Evolutionary conservation across 2,329 filamentous ascomycete species (phyloP).

Genomic region (Nectriaceae sp.): DNA sequence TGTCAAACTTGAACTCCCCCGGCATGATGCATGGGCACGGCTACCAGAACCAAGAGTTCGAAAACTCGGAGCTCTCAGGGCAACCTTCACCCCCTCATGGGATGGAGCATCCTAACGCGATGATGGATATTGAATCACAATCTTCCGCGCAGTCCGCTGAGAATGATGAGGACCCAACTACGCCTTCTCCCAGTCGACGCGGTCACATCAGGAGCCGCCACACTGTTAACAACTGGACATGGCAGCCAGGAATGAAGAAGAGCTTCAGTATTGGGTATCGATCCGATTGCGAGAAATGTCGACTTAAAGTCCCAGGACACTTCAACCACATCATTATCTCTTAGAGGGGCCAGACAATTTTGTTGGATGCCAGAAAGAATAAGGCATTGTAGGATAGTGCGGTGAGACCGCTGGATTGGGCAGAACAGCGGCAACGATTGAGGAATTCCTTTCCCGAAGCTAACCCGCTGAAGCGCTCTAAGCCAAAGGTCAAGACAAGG

Average conservation of each 20-base stretch:
- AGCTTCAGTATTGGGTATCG: conserved; percentile 78
- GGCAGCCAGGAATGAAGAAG: conserved; percentile 65
- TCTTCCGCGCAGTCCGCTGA: conserved; percentile 26
- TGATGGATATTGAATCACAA: conserved; percentile 38
- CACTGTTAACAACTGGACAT: conserved; percentile 62
- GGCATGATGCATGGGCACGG: conserved; percentile 36
- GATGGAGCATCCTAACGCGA: conserved; percentile 42
- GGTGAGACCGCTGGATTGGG: conserved; percentile 28
- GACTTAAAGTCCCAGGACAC: conserved; percentile 72
- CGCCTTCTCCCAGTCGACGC: conserved; percentile 52
- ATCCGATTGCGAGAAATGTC: conserved; percentile 77
- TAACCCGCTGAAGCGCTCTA: neutral
- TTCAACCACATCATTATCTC: conserved; percentile 78
- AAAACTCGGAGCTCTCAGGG: conserved; percentile 13
- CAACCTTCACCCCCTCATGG: conserved; percentile 34
- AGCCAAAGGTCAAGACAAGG: no score
- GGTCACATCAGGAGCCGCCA: conserved; percentile 61
- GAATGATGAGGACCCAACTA: conserved; percentile 38
- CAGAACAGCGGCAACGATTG: conserved; percentile 13
- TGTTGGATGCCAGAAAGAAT: conserved; percentile 26
- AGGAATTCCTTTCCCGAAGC: neutral
- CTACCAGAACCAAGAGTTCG: conserved; percentile 31
- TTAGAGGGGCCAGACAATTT: conserved; percentile 40
- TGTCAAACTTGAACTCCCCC: conserved; percentile 38
- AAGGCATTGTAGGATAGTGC: conserved; percentile 26